Base-by-base conservation (phyloP, 179 eudicot species). In the Silene noctiflora region DNA sequence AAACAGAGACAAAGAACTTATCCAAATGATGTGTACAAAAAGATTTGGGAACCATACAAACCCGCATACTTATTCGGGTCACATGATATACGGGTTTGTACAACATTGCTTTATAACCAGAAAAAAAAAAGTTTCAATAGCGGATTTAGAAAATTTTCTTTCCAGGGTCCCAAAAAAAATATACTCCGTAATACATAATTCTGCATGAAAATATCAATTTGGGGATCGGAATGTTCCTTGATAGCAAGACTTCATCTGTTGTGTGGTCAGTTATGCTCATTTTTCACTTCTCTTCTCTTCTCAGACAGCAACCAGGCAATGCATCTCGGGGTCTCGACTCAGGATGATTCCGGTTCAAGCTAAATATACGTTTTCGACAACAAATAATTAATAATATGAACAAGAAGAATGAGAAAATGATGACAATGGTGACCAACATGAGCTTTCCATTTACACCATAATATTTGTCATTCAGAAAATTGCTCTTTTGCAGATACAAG, bases 71-170 rank as follows among this genome's bases (percentile, higher is more conserved):
- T 64, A 39, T 33, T 59, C 3, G 44, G 24, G 60, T 80, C 77
- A 80, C 83, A 46, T 11, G 80, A 76, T 65, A 4, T 80, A 42
- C 0, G 63, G 33, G 69, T 71, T 75, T 51, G 35, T 61, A 17
- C 53, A 64, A 65, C 75, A 62, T 67, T 14, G 42, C 33, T 29
- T 29, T 29, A 7, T 35, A 35, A 6, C 0, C 9, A 27, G 42
- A 6, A 35, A 35, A 35, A 35, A 35, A 6, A 1, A 35, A 0
- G 6, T 35, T 35, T 35, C 42, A 35, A 35, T 35, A 35, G 42
- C 42, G 42, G 8, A 35, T 35, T 1, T 35, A 35, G 42, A 35
- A 6, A 35, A 4, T 35, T 31, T 31, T 31, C 35, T 31, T 31
- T 31, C 35, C 35, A 4, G 35, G 35, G 35, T 31, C 35, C 35